A percentile compares a stretch with the other conserved stretches of the same genome.
Evolutionary conservation across 106 monocot genomes (phyloP).

Genomic region (Dendrobium huoshanense): DNA sequence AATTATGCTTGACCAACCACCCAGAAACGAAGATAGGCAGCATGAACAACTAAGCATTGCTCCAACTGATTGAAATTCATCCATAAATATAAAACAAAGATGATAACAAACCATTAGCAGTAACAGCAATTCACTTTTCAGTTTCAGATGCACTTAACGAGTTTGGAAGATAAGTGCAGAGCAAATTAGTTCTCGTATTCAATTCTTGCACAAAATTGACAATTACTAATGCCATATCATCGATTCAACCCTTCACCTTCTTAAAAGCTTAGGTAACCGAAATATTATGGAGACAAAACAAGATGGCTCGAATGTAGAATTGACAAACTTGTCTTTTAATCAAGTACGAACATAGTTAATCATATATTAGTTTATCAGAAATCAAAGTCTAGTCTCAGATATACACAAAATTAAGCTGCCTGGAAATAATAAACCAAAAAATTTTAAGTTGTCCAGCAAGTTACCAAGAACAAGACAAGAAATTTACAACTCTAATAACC

Average conservation of each 20-base stretch:
- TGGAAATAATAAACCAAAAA: background rate
- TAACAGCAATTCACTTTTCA: background rate
- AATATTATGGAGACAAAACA: no score
- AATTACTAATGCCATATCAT: background rate
- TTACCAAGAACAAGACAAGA: background rate
- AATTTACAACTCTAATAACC: background rate
- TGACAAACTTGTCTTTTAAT: no score
- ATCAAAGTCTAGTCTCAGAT: background rate
- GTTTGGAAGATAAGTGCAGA: background rate
- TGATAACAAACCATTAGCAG: background rate
- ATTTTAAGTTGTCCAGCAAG: background rate
- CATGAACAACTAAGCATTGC: no score
- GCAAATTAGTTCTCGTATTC: background rate
- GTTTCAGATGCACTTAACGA: background rate
- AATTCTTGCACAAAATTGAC: background rate
- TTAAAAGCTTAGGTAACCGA: no score
- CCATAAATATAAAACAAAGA: background rate
- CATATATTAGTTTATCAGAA: background rate
- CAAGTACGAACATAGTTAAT: background rate
- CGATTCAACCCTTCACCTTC: background rate
- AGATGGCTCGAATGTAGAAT: no score
- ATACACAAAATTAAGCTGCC: background rate
- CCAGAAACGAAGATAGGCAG: no score
- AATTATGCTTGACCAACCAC: no score
- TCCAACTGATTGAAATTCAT: no score